Evolutionary conservation across 768 basidiomycete genomes (phyloP).

Genomic region (Xanthoconium stramineum): DNA sequence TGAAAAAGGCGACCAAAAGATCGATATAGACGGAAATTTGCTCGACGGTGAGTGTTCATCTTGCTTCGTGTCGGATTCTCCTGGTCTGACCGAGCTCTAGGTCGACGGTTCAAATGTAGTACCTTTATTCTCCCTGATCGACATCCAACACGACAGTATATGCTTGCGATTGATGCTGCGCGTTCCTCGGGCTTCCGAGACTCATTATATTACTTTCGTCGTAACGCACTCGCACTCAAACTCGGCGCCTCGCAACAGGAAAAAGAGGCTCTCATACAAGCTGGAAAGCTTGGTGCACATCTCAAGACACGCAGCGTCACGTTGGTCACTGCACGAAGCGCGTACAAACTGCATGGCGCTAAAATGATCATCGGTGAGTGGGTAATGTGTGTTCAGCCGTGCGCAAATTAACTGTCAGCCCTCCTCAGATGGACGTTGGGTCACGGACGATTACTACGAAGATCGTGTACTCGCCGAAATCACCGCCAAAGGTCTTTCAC

Average conservation of each 20-base stretch:
- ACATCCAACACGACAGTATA: slow-evolving; percentile 81
- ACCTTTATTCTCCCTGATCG: slow-evolving; percentile 87
- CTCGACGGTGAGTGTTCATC: slow-evolving; percentile 64
- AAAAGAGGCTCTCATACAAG: slow-evolving; percentile 88
- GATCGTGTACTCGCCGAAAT: slow-evolving; percentile 75
- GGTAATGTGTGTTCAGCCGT: background rate
- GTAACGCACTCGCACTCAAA: slow-evolving; percentile 88
- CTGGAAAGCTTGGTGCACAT: slow-evolving; percentile 85
- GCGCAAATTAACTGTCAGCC: background rate
- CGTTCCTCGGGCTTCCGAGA: slow-evolving; percentile 95
- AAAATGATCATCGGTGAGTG: slow-evolving; percentile 81
- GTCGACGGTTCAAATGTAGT: slow-evolving; percentile 81
- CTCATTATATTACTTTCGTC: slow-evolving; percentile 96
- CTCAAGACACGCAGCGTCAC: slow-evolving; percentile 91
- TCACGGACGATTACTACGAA: slow-evolving; percentile 96
- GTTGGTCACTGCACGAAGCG: slow-evolving; percentile 87
- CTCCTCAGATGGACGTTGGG: slow-evolving; percentile 79
- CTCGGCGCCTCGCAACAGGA: slow-evolving; percentile 85
- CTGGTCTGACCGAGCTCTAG: slow-evolving; percentile 37
- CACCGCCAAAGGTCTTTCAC: slow-evolving; percentile 73
- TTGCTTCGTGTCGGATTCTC: background rate
- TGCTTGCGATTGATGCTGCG: slow-evolving; percentile 97
- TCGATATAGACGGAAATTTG: slow-evolving; percentile 79
- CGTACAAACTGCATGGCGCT: slow-evolving; percentile 91
- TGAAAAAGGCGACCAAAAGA: slow-evolving; percentile 86